Evolutionary conservation across 306 rosid species (phyloP), one percentile per base, ranked within the genome.

Genomic region (Glycine soja): DNA sequence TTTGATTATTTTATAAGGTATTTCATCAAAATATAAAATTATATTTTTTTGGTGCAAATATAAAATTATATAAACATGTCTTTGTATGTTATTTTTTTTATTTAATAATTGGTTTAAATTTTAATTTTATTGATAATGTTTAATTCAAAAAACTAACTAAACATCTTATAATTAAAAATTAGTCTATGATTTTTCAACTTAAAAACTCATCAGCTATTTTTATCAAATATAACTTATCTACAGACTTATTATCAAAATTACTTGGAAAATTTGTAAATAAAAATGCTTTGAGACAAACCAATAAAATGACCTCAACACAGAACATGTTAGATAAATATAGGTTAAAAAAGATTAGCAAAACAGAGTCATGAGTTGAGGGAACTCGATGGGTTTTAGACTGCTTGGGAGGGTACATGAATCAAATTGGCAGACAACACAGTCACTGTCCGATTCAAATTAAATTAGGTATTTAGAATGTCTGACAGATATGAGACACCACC

Each of bases 401-500:
- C 54, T 43, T 14, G 4, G 42, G 10, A 63, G 62, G 74, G 68
- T 42, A 83, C 80, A 52, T 32, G 63, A 72, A 72, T 68, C 48
- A 65, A 71, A 70, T 53, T 72, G 57, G 32, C 59, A 71, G 68
- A 77, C 66, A 72, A 15, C 38, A 64, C 0, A 38, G 78, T 70
- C 78, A 57, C 15, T 18, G 68, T 78, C 66, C 38, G 9, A 73
- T 51, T 58, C 34, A 59, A 19, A 59, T 12, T 6, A n/a, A 43
- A 64, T n/a, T 19, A 9, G 8, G 51, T 10, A 69, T 24, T 64
- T 57, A 65, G 59, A 52, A 74, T 74, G 76, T 81, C 57, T 15
- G 82, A 79, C 61, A 70, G 5, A 67, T 61, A 53, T 19, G 13
- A 67, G 65, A 81, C 43, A 70, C 75, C 64, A 10, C 69, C 84